phyloP scores from a whole-genome alignment of 164 flowering plant species.

The Buxus sempervirens region DNA sequence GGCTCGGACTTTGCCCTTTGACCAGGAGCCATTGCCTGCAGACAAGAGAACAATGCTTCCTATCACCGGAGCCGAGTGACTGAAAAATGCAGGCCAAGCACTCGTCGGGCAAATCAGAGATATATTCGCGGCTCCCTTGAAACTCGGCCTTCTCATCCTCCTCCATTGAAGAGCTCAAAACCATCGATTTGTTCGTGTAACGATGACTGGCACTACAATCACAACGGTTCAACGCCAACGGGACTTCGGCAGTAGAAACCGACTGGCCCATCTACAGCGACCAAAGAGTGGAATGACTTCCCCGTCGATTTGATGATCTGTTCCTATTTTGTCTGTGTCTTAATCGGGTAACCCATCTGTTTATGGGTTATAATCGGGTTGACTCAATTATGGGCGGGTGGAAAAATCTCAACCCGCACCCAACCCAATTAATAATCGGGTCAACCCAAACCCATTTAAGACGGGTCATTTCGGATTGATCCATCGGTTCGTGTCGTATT shows the following conservation, averaged over 20 bases:
- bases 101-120: conserved; percentile 44
- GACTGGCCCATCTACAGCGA: neutral
- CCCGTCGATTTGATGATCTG: too few relatives aligned
- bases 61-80: conserved; percentile 41
- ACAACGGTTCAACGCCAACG: neutral
- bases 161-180: neutral
- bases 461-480: too few relatives aligned
- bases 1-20: conserved; percentile 55
- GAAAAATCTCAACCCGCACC: too few relatives aligned
- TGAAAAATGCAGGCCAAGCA: conserved; percentile 49
- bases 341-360: too few relatives aligned
- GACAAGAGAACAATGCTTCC: conserved; percentile 47
- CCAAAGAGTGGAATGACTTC: neutral
- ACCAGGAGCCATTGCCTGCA: conserved; percentile 46
- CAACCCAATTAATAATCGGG: too few relatives aligned
- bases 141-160: neutral
- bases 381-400: too few relatives aligned
- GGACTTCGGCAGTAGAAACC: neutral
- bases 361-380: too few relatives aligned
- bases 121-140: neutral
- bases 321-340: too few relatives aligned
- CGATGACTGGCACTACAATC: neutral
- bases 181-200: neutral
- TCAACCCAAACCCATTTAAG: too few relatives aligned
- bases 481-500: too few relatives aligned